Evolutionary conservation across 805 yeast species (phyloP).

Genomic region (Myxozyma kluyveri): DNA sequence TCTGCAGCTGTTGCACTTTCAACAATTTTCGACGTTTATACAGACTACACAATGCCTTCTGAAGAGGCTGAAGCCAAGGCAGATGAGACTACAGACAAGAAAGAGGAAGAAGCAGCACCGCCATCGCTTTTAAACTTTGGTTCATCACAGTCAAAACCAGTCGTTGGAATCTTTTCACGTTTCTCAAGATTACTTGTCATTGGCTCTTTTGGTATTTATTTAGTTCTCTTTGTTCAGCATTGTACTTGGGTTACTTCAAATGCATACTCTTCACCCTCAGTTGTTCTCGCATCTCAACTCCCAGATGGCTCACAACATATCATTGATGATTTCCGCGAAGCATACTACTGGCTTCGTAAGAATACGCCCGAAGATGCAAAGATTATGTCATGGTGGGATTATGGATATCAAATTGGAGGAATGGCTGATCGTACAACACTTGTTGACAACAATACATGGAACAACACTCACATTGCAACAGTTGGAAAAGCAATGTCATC

Average conservation of each 20-base stretch:
- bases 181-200: constrained; percentile 63
- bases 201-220: constrained; percentile 66
- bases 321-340: constrained; percentile 97
- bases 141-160: constrained; percentile 11
- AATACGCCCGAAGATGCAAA: constrained; percentile 95
- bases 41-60: constrained; percentile 48
- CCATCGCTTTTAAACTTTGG: constrained; percentile 8
- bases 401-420: constrained; percentile 99
- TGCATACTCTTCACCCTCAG: constrained; percentile 97
- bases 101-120: background rate
- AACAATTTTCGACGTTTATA: constrained; percentile 75
- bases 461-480: constrained; percentile 97
- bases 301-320: constrained; percentile 82
- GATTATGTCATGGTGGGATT: constrained; percentile 99
- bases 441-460: constrained; percentile 99
- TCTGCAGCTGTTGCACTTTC: constrained; percentile 87
- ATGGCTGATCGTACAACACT: constrained; percentile 99
- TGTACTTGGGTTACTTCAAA: constrained; percentile 96
- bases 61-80: constrained; percentile 1
- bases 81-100: background rate
- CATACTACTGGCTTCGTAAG: constrained; percentile 98
- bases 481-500: constrained; percentile 98
- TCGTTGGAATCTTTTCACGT: constrained; percentile 24
- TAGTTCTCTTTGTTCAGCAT: constrained; percentile 80
- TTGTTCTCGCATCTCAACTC: constrained; percentile 76